phyloP scores from a whole-genome alignment of 2,329 filamentous ascomycete genomes.

The Fulvia fulva region DNA sequence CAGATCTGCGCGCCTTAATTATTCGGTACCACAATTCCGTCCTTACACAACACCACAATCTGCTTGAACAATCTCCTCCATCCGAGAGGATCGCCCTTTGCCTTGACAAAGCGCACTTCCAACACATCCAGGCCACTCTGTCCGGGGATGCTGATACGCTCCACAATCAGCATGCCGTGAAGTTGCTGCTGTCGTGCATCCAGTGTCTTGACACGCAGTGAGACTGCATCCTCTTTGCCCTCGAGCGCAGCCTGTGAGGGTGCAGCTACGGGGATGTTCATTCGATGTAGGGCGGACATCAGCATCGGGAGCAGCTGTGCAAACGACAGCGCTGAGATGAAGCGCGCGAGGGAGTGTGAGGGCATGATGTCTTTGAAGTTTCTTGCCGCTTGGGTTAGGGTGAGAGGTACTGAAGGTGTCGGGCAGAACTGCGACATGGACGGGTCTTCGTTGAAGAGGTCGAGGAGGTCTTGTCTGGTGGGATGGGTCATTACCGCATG shows the following conservation, averaged over 20 bases:
- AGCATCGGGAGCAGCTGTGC: conserved; percentile 75
- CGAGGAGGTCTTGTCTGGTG: conserved; percentile 40
- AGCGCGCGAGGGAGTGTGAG: conserved; percentile 79
- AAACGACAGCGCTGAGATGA: conserved; percentile 79
- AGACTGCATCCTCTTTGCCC: conserved; percentile 45
- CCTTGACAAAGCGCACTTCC: conserved; percentile 88
- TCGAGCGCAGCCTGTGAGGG: conserved; percentile 32
- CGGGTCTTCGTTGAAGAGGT: conserved; percentile 77
- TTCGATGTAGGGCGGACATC: conserved; percentile 73
- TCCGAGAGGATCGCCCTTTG: conserved; percentile 92
- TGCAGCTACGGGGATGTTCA: conserved; percentile 70
- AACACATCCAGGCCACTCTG: conserved; percentile 52
- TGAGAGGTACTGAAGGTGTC: conserved; percentile 72
- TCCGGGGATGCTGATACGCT: conserved; percentile 55
- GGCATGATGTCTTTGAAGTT: conserved; percentile 90
- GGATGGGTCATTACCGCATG: conserved; percentile 22
- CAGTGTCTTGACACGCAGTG: conserved; percentile 67
- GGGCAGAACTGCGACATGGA: conserved; percentile 79
- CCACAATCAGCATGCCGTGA: conserved; percentile 71
- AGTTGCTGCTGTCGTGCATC: conserved; percentile 70
- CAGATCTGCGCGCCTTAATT: not conserved
- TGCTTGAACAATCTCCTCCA: conserved; percentile 98
- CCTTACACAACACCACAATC: conserved; percentile 80
- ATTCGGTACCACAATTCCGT: conserved; percentile 56
- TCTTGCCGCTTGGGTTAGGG: conserved; percentile 82